phyloP scores from a whole-genome alignment of 257 asterid genomes.

The Solanum clarkiae region DNA sequence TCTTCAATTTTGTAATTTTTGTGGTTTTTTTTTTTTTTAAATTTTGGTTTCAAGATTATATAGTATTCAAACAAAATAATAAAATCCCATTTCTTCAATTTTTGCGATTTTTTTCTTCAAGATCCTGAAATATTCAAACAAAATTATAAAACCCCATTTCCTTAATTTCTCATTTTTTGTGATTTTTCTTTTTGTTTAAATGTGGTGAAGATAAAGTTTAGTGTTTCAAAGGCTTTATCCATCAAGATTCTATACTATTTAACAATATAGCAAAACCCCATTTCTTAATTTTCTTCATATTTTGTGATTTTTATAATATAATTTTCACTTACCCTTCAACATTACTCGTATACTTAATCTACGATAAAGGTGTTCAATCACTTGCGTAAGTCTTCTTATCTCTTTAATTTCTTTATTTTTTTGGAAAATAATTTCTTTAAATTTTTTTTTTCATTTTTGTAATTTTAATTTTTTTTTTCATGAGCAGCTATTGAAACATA shows the following conservation, averaged over 20 bases:
- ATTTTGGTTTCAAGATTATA: neutral
- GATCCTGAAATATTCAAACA: neutral
- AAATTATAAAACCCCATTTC: neutral
- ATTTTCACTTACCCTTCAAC: neutral
- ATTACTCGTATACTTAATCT: no score
- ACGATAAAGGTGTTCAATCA: no score
- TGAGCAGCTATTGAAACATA: slow-evolving; percentile 73
- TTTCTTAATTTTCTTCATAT: neutral
- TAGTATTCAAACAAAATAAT: neutral
- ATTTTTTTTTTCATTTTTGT: neutral
- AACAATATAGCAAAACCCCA: neutral
- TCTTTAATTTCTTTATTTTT: neutral
- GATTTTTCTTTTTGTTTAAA: neutral
- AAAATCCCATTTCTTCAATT: neutral
- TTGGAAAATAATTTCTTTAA: no score
- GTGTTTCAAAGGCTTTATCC: neutral
- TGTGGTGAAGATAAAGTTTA: neutral
- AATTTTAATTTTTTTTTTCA: neutral
- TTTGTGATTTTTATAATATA: neutral
- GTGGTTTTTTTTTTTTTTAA: neutral
- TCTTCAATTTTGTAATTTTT: neutral
- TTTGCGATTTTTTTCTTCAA: neutral
- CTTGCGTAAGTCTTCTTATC: neutral
- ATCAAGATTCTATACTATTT: neutral
- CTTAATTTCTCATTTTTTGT: neutral